Base-by-base conservation (phyloP, 225 moss, liverwort and hornwort species). In the Physcomitrellopsis africana region DNA sequence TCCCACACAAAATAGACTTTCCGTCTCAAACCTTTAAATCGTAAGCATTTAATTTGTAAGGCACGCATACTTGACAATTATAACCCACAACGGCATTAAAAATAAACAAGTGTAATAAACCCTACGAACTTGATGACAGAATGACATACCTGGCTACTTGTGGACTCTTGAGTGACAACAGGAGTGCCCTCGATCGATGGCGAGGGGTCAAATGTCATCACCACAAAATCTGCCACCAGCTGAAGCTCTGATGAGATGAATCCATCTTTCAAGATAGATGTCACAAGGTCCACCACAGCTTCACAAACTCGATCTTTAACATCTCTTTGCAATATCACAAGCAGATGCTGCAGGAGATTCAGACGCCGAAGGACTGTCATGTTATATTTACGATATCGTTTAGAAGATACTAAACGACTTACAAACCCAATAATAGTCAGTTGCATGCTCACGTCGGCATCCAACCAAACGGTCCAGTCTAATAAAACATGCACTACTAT, bases 381-480 rank as follows among this genome's bases (percentile, higher is more conserved):
- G 58, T 99, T 99, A 45, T 92, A 93, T 82, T 92, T 90, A 65
- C 86, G 86, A 78, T 93, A 88, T 15, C 93, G 87, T 79, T 99
- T 93, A 82, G 86, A 90, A 22, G 93, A 80, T 65, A 92, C 79
- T 78, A 99, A 80, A 58, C 86, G 86, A 71, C 92, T 83, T 27
- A 99, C 78, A 55, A 93, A 92, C 18, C 86, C 86, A 24, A 99
- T 71, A 46, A 99, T 80, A 68, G 87, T 85, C 75, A 95, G 68
- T 79, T 93, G 99, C 68, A 88, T 80, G 58, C 81, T 60, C 22
- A 86, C 60, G 63, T 90, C 84, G 42, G 95, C 87, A 61, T 82
- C 91, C 20, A 90, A 86, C 99, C 99, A 99, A 59, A 99, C 89
- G 2, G 95, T 95, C 99, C 99, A 99, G 75, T 99, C 99, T 78